These are phyloP conservation scores for Populus pruinosa DNA, from an alignment of 345 rosid genomes.

Conservation along the genomic window DNA sequence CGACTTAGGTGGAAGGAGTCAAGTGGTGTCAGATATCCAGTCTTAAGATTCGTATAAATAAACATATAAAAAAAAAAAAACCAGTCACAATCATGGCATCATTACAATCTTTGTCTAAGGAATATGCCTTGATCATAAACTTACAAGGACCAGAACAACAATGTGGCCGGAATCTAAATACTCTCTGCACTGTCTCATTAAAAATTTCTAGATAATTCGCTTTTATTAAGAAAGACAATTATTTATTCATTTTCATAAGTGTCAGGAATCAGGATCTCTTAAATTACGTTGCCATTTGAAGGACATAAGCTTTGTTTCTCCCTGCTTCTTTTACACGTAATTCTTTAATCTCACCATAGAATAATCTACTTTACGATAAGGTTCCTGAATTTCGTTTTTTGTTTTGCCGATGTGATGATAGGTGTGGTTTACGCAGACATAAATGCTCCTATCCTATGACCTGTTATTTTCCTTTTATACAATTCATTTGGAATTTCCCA, in stretches of 20 bases:
- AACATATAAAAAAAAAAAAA: background rate
- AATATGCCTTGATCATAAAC: too few relatives aligned
- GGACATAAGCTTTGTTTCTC: background rate
- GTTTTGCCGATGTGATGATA: too few relatives aligned
- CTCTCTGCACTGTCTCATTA: background rate
- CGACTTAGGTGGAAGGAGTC: background rate
- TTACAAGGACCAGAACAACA: background rate
- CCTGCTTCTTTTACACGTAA: background rate
- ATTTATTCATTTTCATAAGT: background rate
- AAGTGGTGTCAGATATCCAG: background rate
- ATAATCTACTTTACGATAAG: background rate
- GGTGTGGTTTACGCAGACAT: too few relatives aligned
- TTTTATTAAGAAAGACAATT: background rate
- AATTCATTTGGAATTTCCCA: background rate
- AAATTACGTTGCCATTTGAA: conserved; percentile 28
- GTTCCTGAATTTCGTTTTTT: background rate
- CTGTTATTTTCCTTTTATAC: background rate
- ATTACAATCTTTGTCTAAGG: background rate
- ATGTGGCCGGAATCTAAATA: conserved; percentile 8
- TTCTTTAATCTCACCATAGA: background rate
- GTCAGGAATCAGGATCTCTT: background rate
- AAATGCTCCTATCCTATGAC: too few relatives aligned
- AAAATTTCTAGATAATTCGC: background rate
- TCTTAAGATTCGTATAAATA: background rate
- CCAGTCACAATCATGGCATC: background rate